A percentile compares a stretch with the other conserved stretches of the same genome.
These are phyloP conservation scores for Tetracladium setigerum DNA, from an alignment of 495 filamentous ascomycete genomes.

Conservation along the genomic window DNA sequence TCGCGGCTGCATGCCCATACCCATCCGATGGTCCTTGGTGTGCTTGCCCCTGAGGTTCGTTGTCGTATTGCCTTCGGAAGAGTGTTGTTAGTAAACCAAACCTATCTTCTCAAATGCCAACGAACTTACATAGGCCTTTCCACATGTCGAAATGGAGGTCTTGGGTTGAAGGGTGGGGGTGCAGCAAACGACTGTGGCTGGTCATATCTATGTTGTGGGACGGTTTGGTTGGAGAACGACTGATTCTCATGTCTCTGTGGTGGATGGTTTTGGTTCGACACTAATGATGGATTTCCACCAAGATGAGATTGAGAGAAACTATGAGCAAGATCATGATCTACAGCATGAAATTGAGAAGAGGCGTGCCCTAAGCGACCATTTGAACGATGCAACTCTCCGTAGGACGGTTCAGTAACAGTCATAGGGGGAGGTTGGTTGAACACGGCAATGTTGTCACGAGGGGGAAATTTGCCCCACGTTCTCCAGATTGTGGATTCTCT, in stretches of 20 bases:
- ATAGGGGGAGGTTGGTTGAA: background rate
- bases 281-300: background rate
- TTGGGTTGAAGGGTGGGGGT: conserved; percentile 7
- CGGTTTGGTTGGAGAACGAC: background rate
- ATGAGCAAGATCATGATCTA: conserved; percentile 10
- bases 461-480: background rate
- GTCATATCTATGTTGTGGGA: conserved; percentile 1
- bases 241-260: conserved; percentile 7
- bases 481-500: background rate
- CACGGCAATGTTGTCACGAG: background rate
- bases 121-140: conserved; percentile 22
- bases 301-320: conserved; percentile 21
- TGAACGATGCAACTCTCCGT: background rate
- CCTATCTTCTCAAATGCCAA: background rate
- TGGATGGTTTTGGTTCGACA: background rate
- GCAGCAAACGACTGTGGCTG: conserved; percentile 12
- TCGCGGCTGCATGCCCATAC: background rate
- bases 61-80: background rate
- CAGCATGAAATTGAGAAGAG: conserved; percentile 7
- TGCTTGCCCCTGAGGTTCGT: background rate
- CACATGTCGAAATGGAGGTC: conserved; percentile 13
- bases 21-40: background rate
- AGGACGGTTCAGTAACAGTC: background rate
- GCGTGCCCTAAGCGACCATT: background rate
- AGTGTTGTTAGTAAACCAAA: background rate